Base-by-base conservation (phyloP, 2,329 filamentous ascomycete genomes). In the Lasiodiplodia sp. region DNA sequence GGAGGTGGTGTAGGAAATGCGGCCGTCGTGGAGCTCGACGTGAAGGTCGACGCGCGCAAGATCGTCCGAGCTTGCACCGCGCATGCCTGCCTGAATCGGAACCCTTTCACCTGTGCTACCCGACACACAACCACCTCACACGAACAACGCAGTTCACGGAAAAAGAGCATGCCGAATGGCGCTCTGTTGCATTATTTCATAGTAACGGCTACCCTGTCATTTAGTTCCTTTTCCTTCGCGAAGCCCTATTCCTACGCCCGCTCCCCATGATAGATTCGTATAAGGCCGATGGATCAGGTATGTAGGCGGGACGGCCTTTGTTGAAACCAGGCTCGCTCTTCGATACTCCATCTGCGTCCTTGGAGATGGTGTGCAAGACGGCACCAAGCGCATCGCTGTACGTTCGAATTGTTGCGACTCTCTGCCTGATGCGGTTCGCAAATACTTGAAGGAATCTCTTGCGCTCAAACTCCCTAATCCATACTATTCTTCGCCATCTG, bases 11-110 rank as follows among this genome's bases (percentile, higher is more conserved):
- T 10, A 34, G 18, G 21, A 21, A 57, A 55, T 62, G 66, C 38
- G 28, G 53, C 18, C 44, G 44, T 23, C 25, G 65, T 67, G 31
- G 65, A 57, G 65, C 40, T 51, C 55, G 65, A 38, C 31, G 53
- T 60, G 53, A 58, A 60, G 40, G 44, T n/a, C 55, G 52, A 67
- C 38, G 52, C 65, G 65, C 44, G n/a, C 53, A 12, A 34, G 23
- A 34, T 57, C 28, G 65, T 25, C 65, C 55, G 65, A 67, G 65
- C 65, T 52, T 64, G 60, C 60, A 52, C 60, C 60, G 60, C 40
- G 40, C 8, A n/a, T 52, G 44, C 40, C 38, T 60, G 38, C 25
- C 57, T 25, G 38, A 47, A 21, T 6, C 44, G 28, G 40, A 34
- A 31, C 37, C 31, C 53, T 38, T 10, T 34, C 60, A 52, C 60